Base-by-base conservation (phyloP, 176 grass and related monocot species). In the Lolium multiflorum region DNA sequence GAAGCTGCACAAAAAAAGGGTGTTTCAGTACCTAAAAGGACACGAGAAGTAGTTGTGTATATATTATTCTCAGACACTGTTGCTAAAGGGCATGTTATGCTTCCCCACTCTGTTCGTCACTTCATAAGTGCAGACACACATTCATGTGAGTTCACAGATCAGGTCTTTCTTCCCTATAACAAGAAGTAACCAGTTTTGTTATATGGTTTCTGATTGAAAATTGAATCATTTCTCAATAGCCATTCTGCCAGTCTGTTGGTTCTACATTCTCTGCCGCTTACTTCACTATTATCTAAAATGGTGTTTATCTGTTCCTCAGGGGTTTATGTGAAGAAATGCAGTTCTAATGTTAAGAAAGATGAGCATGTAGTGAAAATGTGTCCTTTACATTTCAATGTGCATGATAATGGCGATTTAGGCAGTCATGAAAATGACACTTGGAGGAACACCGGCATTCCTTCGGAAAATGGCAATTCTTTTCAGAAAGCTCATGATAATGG, bases 81-180 rank as follows among this genome's bases (percentile, higher is more conserved):
- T 89, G 90, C 87, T 16, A 88, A 91, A 95, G 93, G 90, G 16
- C 96, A 98, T 88, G 80, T 98, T 85, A 96, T 96, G 88, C 86
- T 98, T 88, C 90, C 96, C 47, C 87, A 94, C 54, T 89, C 90
- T 89, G 85, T 94, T 83, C 89, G 93, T 24, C 90, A 89, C 77
- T 98, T 92, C 64, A 89, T 96, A 88, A 78, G 82, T 88, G 92
- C 93, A 83, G 78, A 89, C 67, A 38, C 86, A 70, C 96, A 96
- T 88, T 95, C 94, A 88, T 98, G 93, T 98, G 85, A 98, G 96
- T 94, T 81, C 22, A 64, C 71, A 65, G 67, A 49, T 26, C 58
- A 71, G 58, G 49, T 69, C 78, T 61, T 76, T 77, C 73, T 70
- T 79, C 18, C 12, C 17, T 89, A 63, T 82, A 68, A 24, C 7